These are phyloP conservation scores for Oryza glaberrima DNA, from an alignment of 176 grass and related monocot species.

Conservation along the genomic window DNA sequence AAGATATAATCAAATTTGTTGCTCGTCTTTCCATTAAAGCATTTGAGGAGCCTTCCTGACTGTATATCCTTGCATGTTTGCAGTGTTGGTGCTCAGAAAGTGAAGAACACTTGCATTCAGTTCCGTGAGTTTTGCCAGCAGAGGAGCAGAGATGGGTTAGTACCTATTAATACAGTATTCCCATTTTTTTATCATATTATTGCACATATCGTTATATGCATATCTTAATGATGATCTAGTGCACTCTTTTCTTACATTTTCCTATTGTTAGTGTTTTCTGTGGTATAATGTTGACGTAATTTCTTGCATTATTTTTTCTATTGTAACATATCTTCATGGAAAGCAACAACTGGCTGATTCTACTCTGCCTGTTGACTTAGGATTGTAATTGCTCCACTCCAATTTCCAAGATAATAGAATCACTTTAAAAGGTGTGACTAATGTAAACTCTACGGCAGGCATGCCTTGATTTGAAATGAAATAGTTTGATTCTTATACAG, in stretches of 20 bases:
- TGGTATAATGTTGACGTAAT: not conserved
- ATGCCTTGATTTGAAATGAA: not conserved
- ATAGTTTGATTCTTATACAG: not conserved
- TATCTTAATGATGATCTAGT: not conserved
- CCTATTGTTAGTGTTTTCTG: slow-evolving; percentile 14
- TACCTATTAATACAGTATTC: slow-evolving; percentile 13
- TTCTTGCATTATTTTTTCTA: slow-evolving; percentile 7
- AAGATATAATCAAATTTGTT: not conserved
- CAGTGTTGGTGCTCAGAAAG: slow-evolving; percentile 73
- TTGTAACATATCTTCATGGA: not conserved
- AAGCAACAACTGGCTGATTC: not conserved
- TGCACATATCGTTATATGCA: not conserved
- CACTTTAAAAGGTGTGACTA: not conserved
- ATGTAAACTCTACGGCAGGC: not conserved
- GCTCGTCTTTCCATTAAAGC: not conserved
- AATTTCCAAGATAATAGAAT: slow-evolving; percentile 2
- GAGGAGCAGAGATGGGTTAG: slow-evolving; percentile 60
- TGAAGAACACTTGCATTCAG: slow-evolving; percentile 54
- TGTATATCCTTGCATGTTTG: slow-evolving; percentile 29
- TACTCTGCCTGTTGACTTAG: not conserved
- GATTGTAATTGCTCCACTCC: not conserved
- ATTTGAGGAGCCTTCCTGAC: slow-evolving; percentile 15
- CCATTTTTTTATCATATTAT: slow-evolving; percentile 19
- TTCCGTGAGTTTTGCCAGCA: slow-evolving; percentile 52
- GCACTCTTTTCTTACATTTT: not conserved